Conservation (phyloP, 495 filamentous ascomycete genomes). For the Talaromyces liani region DNA sequence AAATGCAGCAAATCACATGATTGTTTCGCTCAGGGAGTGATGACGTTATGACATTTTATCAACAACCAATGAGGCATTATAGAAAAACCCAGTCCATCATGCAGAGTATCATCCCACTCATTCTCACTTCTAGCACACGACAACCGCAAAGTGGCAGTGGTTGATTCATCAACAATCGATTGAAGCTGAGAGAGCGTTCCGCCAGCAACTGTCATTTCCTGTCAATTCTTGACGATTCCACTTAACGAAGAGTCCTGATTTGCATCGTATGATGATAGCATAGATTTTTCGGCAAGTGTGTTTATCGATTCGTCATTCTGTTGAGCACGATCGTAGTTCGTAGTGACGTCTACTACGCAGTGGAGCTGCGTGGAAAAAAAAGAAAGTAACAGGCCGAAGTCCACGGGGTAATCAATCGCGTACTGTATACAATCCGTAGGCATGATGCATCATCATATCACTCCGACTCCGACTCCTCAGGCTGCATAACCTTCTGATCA, state of each 20-base stretch:
- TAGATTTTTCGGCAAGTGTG: neutral
- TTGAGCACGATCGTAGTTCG: neutral
- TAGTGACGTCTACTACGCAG: neutral
- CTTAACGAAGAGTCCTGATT: neutral
- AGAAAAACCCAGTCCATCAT: neutral
- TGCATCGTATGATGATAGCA: neutral
- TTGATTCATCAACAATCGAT: neutral
- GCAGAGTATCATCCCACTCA: neutral
- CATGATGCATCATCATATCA: constrained; percentile 10
- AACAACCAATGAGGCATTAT: neutral
- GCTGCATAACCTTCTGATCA: constrained; percentile 46
- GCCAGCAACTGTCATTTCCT: neutral
- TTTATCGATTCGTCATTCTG: neutral
- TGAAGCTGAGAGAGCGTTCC: neutral
- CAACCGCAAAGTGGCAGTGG: neutral
- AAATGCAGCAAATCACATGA: neutral
- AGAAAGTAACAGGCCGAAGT: neutral
- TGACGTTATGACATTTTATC: neutral
- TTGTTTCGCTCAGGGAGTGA: neutral
- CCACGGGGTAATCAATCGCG: neutral
- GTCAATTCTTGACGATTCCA: neutral
- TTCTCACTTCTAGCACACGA: neutral
- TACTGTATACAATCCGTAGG: neutral
- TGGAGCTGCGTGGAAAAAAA: too few species aligned
- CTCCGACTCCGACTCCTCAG: constrained; percentile 45